Base-by-base conservation (phyloP, 2,329 filamentous ascomycete species). In the Aspergillus proliferans region DNA sequence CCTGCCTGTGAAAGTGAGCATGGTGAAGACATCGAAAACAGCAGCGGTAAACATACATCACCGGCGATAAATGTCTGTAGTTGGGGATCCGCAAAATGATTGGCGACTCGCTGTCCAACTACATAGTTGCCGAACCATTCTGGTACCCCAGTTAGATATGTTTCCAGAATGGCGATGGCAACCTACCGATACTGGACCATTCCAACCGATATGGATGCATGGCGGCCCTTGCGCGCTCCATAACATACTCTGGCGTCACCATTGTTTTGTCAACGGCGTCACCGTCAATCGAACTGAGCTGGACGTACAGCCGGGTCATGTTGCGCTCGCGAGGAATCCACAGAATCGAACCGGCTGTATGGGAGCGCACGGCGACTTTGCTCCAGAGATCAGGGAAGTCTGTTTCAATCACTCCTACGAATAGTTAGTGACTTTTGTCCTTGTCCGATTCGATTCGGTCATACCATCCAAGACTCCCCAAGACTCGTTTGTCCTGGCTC, bases 311-410 rank as follows among this genome's bases (percentile, higher is more conserved):
- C 42, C 85, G 79, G 0, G 85, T 88, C 78, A 88, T 82, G 59
- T 86, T 85, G 39, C 83, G 76, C 65, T 88, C 85, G 36, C 85
- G 79, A 4, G 86, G 86, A 47, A 88, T 84, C 64, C 86, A 85
- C n/a, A 88, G 74, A 42, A 88, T 82, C 0, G 84, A 86, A 2
- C 85, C 85, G 41, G 81, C 75, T 50, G 80, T 75, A 52, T 87
- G 80, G 2, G 82, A 84, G 55, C 84, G 84, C 6, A 87, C 76
- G 0, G 86, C 77, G 0, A 84, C 83, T 69, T 88, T 88, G 64
- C 81, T 85, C 84, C 84, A 88, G 44, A 88, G 79, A 58, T 88
- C 85, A 1, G 85, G 85, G 57, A 88, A 88, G 62, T 87, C 77
- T 6, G 85, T 88, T 40, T 85, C 80, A 8, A 88, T 68, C 2